Conservation (phyloP, 345 rosid genomes). For the Sisymbrium altissimum region DNA sequence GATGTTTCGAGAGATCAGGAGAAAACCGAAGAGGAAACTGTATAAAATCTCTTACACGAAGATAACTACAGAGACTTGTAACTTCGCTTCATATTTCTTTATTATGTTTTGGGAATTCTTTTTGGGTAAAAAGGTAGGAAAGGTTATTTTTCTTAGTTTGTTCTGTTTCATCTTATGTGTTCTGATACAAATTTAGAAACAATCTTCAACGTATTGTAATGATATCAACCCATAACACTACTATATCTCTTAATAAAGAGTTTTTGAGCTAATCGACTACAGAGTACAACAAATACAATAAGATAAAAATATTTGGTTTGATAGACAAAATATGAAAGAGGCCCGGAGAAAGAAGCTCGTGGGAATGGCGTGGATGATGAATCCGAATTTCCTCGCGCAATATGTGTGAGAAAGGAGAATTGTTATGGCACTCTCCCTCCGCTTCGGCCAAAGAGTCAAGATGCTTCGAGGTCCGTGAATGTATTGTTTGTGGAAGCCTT, state of each 20-base stretch:
- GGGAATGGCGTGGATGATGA: too few species aligned
- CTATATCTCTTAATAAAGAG: background rate
- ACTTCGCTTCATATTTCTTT: slow-evolving; percentile 3
- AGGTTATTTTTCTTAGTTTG: slow-evolving; percentile 6
- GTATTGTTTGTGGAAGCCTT: too few species aligned
- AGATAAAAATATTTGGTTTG: slow-evolving; percentile 16
- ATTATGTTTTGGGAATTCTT: background rate
- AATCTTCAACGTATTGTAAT: slow-evolving; percentile 13
- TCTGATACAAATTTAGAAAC: background rate
- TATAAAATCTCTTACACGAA: slow-evolving; percentile 30
- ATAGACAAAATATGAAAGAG: background rate
- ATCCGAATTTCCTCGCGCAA: too few species aligned
- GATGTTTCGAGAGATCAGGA: slow-evolving; percentile 17
- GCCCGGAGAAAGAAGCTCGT: too few species aligned
- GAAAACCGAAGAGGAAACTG: slow-evolving; percentile 22
- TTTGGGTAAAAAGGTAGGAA: slow-evolving; percentile 23
- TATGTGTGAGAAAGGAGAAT: too few species aligned
- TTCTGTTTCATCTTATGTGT: background rate
- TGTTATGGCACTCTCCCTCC: too few species aligned
- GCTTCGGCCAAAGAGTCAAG: too few species aligned
- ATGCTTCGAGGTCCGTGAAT: too few species aligned
- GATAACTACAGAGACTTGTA: slow-evolving; percentile 30
- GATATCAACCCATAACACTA: slow-evolving; percentile 5
- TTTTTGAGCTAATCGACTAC: slow-evolving; percentile 11
- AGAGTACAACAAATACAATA: slow-evolving; percentile 17